phyloP scores from a whole-genome alignment of 164 flowering plant genomes.

The Piper longum region DNA sequence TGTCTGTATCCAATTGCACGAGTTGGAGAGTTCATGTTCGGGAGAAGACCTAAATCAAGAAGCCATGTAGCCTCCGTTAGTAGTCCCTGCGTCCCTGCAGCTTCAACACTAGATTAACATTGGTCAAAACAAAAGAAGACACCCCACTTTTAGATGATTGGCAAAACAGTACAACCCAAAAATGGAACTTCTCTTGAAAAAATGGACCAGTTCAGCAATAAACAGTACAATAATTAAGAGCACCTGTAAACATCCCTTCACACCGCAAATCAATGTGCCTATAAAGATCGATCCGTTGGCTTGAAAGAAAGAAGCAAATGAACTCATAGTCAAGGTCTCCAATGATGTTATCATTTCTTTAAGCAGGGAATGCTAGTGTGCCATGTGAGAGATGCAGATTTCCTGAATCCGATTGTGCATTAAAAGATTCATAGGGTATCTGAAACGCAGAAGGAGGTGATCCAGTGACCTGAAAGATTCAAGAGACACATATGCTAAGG shows the following conservation, averaged over 20 bases:
- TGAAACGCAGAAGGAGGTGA: conserved; percentile 83
- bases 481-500: no score
- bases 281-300: conserved; percentile 67
- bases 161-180: no score
- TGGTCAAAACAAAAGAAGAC: neutral
- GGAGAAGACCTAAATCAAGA: conserved; percentile 79
- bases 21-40: conserved; percentile 85
- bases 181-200: no score
- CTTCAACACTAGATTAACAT: neutral
- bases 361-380: conserved; percentile 17
- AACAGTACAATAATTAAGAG: neutral
- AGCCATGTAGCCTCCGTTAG: conserved; percentile 74
- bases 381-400: conserved; percentile 13
- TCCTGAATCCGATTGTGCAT: conserved; percentile 24
- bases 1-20: conserved; percentile 95
- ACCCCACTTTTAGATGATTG: no score
- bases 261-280: conserved; percentile 77
- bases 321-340: conserved; percentile 78
- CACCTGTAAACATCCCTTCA: conserved; percentile 95
- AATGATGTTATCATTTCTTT: conserved; percentile 13
- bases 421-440: conserved; percentile 79
- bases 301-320: conserved; percentile 79
- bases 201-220: no score
- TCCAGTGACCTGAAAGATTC: conserved; percentile 91
- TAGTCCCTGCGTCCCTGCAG: conserved; percentile 55